Base-by-base conservation (phyloP, 2,329 filamentous ascomycete genomes). In the Diaporthe amygdali region DNA sequence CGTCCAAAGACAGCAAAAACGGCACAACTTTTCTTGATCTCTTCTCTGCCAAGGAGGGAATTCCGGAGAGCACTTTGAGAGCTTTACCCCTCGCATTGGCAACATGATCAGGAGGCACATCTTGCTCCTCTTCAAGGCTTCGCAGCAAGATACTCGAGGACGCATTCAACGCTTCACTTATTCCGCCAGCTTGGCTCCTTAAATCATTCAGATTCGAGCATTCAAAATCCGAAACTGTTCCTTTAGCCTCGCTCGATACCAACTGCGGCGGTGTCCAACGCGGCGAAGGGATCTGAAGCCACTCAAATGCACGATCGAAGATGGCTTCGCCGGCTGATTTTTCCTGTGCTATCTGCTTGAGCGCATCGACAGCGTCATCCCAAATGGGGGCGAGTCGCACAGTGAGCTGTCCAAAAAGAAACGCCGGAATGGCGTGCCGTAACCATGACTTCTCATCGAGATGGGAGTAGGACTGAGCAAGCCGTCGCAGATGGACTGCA, bases 371-470 rank as follows among this genome's bases (percentile, higher is more conserved):
- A 0, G 94, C 89, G 76, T 97, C 94, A 72, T 97, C 94, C 94
- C 96, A 98, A 7, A 97, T 86, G 44, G 94, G 94, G 0, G 95
- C 89, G 74, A 98, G 86, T 75, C 93, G 94, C 61, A 97, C 91
- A 0, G 95, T 96, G 72, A 98, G 87, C 81, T 98, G 88, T 61
- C 96, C 96, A 76, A 98, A 97, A 76, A 94, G 91, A 77, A 95
- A 98, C 0, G 90, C 87, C 0, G 95, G 93, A 37, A 98, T 88
- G 8, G 94, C 90, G 76, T 89, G 87, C 71, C 89, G 86, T 74
- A 97, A 83, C 89, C 92, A 93, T 1, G 88, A 88, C 46, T 89
- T 86, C 2, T 88, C 83, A 49, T 85, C 83, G 12, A 92, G 78
- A 30, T 88, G 84, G 7, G 87, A 82, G 78, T 96, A 97, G 37